Base-by-base conservation (phyloP, 495 filamentous ascomycete genomes). In the Hypomontagnella monticulosa region DNA sequence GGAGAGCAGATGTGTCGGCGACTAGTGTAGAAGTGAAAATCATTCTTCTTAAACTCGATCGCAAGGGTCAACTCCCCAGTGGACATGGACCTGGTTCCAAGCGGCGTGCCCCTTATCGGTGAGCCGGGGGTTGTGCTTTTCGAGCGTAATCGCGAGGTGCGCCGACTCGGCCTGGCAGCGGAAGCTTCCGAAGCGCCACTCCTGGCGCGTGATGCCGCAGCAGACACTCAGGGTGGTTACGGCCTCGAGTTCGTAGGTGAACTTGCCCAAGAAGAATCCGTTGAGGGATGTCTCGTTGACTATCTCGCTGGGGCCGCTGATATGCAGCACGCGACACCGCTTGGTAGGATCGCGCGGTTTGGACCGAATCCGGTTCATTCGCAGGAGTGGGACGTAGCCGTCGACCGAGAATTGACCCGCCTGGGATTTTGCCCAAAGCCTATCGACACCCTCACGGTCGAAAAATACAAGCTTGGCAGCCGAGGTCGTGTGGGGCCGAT, bases 401-500 rank as follows among this genome's bases (percentile, higher is more conserved):
- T 42, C 46, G n/a, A 71, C 61, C 12, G 30, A 11, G 56, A 73
- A 71, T 0, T 41, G 12, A 20, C 71, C 68, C 0, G 52, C 33
- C 27, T 36, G 19, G 0, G 57, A 37, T 23, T 58, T 32, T 2
- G 47, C 36, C 8, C 63, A 20, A 6, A 73, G 63, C 9, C 36
- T 42, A 16, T 66, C 56, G 0, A 73, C 73, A 0, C 71, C 74
- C 0, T 23, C 20, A 6, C 66, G 46, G 6, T 75, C 71, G 19
- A 81, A 80, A 56, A 81, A 80, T 7, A 75, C 71, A 2, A 81
- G 52, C 51, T 78, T 79, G 0, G 75, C 78, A 0, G 79, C 78
- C 1, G 68, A 61, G 4, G 70, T 73, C 0, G 18, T 16, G 23
- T 75, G 61, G 0, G 19, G n/a, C 0, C 15, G 14, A 1, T 32